A percentile compares a stretch with the other conserved stretches of the same genome.
Conservation (phyloP, 78 protist species). For the Dictyostelium citrinum region DNA sequence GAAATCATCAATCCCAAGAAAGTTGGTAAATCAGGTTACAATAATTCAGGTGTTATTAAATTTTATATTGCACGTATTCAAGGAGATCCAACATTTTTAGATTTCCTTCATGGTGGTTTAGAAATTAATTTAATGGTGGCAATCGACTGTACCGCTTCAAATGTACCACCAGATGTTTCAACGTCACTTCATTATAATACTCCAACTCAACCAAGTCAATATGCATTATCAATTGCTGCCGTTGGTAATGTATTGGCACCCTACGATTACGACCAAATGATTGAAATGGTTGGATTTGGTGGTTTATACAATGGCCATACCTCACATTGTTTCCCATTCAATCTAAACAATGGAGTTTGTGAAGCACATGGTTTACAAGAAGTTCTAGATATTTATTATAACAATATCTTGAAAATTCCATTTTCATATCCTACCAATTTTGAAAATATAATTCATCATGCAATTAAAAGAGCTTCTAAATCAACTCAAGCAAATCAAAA, state of each 20-base stretch:
- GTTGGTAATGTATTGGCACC: slow-evolving; percentile 14
- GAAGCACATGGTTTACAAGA: slow-evolving; percentile 27
- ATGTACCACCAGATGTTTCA: slow-evolving; percentile 34
- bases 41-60: slow-evolving; percentile 59
- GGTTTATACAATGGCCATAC: slow-evolving; percentile 35
- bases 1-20: slow-evolving; percentile 59
- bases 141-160: slow-evolving; percentile 91
- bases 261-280: slow-evolving; percentile 3
- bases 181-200: slow-evolving; percentile 80
- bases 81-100: slow-evolving; percentile 59
- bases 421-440: slow-evolving; percentile 78
- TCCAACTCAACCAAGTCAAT: neutral
- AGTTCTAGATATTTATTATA: slow-evolving; percentile 35
- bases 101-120: slow-evolving; percentile 79
- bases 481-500: neutral
- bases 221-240: neutral
- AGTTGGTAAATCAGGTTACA: slow-evolving; percentile 19
- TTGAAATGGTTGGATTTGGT: slow-evolving; percentile 89
- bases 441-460: slow-evolving; percentile 38
- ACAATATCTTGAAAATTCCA: neutral
- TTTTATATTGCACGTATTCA: neutral
- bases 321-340: slow-evolving; percentile 71
- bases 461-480: slow-evolving; percentile 5
- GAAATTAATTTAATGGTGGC: slow-evolving; percentile 83
- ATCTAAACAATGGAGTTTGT: neutral